Evolutionary conservation across 176 grass and related monocot species (phyloP), one percentile per base, ranked within the genome.

Genomic region (barley (Hordeum vulgare)): DNA sequence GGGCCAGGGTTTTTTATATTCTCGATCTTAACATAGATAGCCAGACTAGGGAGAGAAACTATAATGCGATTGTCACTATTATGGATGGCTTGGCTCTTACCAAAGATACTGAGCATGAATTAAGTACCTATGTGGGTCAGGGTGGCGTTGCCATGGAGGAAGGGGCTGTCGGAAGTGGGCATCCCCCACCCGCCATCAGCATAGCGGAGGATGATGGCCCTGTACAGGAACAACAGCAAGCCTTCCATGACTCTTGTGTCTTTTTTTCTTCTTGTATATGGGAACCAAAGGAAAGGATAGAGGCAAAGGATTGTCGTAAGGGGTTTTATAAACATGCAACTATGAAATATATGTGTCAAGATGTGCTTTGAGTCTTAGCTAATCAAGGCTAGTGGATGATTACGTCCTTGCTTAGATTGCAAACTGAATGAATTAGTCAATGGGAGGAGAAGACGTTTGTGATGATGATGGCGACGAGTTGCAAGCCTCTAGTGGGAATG

Each of bases 191-290:
- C 78, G 68, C 88, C 91, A 20, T 10, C 59, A 62, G 66, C 80
- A 66, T 83, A 82, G 54, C 80, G 73, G 77, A 91, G 54, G 82
- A 94, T 33, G 79, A 94, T 71, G 51, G 88, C 82, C 63, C 79
- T 70, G 83, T 94, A 94, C 47, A 94, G 42, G 66, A 94, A 94
- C 68, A 88, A 88, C 69, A 94, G 86, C 36, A 88, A 60, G 20
- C 91, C 91, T 75, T 94, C 91, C 88, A 91, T 94, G 66, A 1
- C 8, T 15, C 29, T n/a, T 12, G 14, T 4, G 6, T 35, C 8
- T 20, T 2, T 6, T 23, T 2, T 45, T 0, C 13, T 42, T n/a
- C 25, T 37, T 4, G 37, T 35, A 37, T 65, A 31, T 28, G 71
- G 54, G 28, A 34, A 61, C 44, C 40, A 13, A 20, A 9, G 65